Evolutionary conservation across 2,329 filamentous ascomycete genomes (phyloP), one percentile per base, ranked within the genome.

Genomic region (Diplodia seriata): DNA sequence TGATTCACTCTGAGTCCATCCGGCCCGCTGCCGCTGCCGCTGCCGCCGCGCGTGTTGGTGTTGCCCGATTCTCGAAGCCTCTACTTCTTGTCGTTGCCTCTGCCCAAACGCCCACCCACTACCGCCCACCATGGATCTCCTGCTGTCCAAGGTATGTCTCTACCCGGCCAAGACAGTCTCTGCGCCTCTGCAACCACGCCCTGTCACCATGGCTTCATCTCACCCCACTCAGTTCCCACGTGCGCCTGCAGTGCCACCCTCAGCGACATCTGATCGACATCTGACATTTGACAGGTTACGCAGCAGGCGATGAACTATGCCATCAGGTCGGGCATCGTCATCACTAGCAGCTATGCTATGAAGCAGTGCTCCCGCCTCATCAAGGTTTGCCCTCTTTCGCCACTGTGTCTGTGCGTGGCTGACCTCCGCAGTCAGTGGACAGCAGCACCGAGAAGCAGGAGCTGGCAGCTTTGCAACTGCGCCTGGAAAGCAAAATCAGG

Each of bases 251-350:
- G 47, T 64, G 43, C 36, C 8, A 49, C 57, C n/a, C 15, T 4
- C 11, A 4, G 4, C 11, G 14, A 2, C 40, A 26, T 26, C 26
- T 26, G 26, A 26, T 26, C 26, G n/a, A 51, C 20, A 68, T 47
- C 62, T 71, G 40, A 72, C 67, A 36, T 6, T 53, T 66, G 62
- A 65, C 70, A 89, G 87, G 81, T 89, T 72, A 91, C 89, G 68
- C 86, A 90, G 73, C 92, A 96, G 81, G 92, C 92, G 61, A 90
- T 96, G 86, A 97, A 93, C 81, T 96, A 95, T 86, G 93, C 93
- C 76, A 94, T 97, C 74, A 85, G 91, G 79, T 82, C 93, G 20
- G 93, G 93, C 61, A 90, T 98, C 72, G 89, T 91, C 59, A 86
- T 97, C 71, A 97, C 94, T 2, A 93, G 92, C 64, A 88, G 86